Base-by-base conservation (phyloP, 2,329 filamentous ascomycete species). In the Arthrinium puccinioides region DNA sequence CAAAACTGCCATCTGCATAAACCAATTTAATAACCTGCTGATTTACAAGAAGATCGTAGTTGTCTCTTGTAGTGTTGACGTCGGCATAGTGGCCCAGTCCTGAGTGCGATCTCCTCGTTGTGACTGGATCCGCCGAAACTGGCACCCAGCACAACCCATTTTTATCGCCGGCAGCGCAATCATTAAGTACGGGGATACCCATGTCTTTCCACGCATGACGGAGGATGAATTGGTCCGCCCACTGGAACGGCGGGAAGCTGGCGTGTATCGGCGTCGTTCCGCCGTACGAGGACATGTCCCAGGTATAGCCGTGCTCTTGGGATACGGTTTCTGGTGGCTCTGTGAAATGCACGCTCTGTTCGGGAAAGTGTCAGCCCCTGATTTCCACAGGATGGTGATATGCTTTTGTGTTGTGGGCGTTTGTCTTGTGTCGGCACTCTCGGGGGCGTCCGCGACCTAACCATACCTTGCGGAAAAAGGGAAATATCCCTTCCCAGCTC, bases 401-500 rank as follows among this genome's bases (percentile, higher is more conserved):
- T 18, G n/a, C n/a, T 27, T 15, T 11, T 18, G 18, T 8, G 14
- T 25, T 15, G 21, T 27, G 13, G n/a, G n/a, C 20, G 10, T 18
- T 23, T 23, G 41, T 11, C 19, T 31, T 21, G 16, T 20, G 24
- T 8, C 21, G 30, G 8, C 13, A 32, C 34, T n/a, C n/a, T n/a
- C n/a, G n/a, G n/a, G n/a, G n/a, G n/a, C n/a, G n/a, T n/a, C n/a
- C n/a, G n/a, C n/a, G n/a, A n/a, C n/a, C n/a, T n/a, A n/a, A n/a
- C n/a, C n/a, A n/a, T 37, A 51, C 57, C 51, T 63, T 64, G 35
- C 54, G 53, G 38, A 62, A 63, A 38, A 53, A 57, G 5, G 60
- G 58, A 5, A 57, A 47, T 21, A 64, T 47, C 18, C 51, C 54
- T 9, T 55, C 43, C 57, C 60, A 64, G 28, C 57, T 50, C 62